Evolutionary conservation across 108 stramenopile species (phyloP), one percentile per base, ranked within the genome.

Genomic region (Discostella pseudostelligera): DNA sequence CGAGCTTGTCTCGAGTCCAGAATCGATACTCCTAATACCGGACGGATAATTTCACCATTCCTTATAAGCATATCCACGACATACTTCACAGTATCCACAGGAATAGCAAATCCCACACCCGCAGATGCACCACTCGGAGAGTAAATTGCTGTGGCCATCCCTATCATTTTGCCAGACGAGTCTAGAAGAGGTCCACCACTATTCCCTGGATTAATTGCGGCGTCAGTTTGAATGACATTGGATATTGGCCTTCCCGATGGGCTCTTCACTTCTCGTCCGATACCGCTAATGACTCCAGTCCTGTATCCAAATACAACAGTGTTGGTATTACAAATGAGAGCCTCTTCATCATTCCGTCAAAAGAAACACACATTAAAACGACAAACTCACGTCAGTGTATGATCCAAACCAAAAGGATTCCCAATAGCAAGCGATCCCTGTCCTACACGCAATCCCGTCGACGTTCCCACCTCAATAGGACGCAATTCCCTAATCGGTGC

Each of bases 141-240:
- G 55, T 90, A 96, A 40, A 97, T 97, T 16, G 97, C 95, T 10
- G 97, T 96, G 61, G 95, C 95, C 95, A 97, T 97, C 36, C 97
- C 97, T 54, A 96, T 88, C 54, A 96, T 65, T 48, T 66, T 81
- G 1, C 93, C 93, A 49, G 79, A 53, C 57, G 80, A 64, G 81
- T 88, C 62, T 0, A 69, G 45, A 6, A 68, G 60, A 13, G 61
- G 67, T 4, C 66, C 66, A 0, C 74, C 61, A 39, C 57, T 67
- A 20, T 53, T 59, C 7, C 53, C 70, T 3, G 71, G 86, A 55
- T 89, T 89, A 56, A 90, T 90, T 37, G 79, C 91, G 59, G 71
- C 49, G 72, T 98, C 97, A 0, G 94, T 96, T 68, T 96, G 96
- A 57, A 98, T 95, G n/a, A 96, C 95, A 63, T 96, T 93, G 25